Base-by-base conservation (phyloP, 2,329 filamentous ascomycete genomes). In the Cytospora mali region DNA sequence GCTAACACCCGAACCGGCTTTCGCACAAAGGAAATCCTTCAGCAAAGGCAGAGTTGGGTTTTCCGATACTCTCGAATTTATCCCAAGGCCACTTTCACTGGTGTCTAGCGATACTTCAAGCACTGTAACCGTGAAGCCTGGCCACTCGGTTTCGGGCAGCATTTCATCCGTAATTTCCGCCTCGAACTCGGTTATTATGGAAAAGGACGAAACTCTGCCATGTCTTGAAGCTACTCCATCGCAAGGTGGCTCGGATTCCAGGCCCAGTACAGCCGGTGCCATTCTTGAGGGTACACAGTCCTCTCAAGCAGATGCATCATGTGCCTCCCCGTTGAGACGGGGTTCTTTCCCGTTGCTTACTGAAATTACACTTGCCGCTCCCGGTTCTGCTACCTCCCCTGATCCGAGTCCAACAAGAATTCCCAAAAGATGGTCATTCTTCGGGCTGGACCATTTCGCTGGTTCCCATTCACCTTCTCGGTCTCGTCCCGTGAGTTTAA, bases 41-140 rank as follows among this genome's bases (percentile, higher is more conserved):
- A 55, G 61, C 42, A 65, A 59, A 64, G 84, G 87, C 49, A 82
- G 90, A 14, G 92, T 96, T 52, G 91, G 90, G 0, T 96, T 96
- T 71, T 92, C 91, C 1, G 92, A 96, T 66, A 90, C 86, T 13
- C 81, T 96, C 29, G 91, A 96, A 73, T 93, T 90, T 66, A 93
- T 93, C 69, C 90, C 90, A 6, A 85, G 92, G 13, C 93, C 93
- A 0, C 77, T 96, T 21, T 97, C 93, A 2, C 80, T 93, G 23
- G 87, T 96, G 16, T 96, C 92, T 1, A 93, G 88, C 23, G 92
- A 95, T 72, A 92, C 91, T 0, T 89, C 92, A 52, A 93, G 88
- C 71, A 95, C 90, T 11, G 78, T 86, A 59, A 92, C 91, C 0
- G 82, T 88, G 21, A 84, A 87, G 28, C 83, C 83, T 4, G 85